Base-by-base conservation (phyloP, 2,329 filamentous ascomycete genomes). In the Neonectria coccinea region DNA sequence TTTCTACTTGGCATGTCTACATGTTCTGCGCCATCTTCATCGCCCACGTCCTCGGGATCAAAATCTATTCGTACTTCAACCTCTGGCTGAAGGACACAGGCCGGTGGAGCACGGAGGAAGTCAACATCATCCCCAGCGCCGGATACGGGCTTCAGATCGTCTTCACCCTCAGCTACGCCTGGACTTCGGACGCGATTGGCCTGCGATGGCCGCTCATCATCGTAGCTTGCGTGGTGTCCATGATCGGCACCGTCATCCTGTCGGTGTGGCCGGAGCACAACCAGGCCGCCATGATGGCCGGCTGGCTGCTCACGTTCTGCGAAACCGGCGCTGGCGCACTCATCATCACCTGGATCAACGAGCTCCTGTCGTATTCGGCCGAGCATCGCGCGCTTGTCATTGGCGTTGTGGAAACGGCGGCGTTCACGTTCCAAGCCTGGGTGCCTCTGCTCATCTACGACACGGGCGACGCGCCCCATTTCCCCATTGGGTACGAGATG, bases 141-240 rank as follows among this genome's bases (percentile, higher is more conserved):
- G 81, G 75, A 6, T 79, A 75, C 45, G 76, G 73, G 3, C 54
- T 76, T 1, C 75, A 78, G 54, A 68, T 88, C 0, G 75, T 85
- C 9, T 82, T 81, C 5, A 88, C 86, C 0, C 77, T 89, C 0
- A 73, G 79, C 1, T 87, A 86, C 64, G 86, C 85, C 2, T 88
- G 85, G 85, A 80, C 80, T 5, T 88, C 85, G 5, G 87, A 89
- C 71, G 80, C 81, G 0, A 74, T 86, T 18, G 84, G 85, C 3
- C 74, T 75, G 3, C 79, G 85, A 10, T 86, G 84, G 84, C 86
- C 85, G 1, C 79, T 86, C 0, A 83, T 86, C 56, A 75, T 88
- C 8, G 81, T 85, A 53, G 84, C 83, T 1, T 84, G 80, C 8
- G 71, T 80, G 5, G 66, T 79, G 20, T 66, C 76, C 5, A 67